These are phyloP conservation scores for Umbelopsis sp. DNA, from an alignment of 371 early-diverging fungal genomes.

Conservation along the genomic window DNA sequence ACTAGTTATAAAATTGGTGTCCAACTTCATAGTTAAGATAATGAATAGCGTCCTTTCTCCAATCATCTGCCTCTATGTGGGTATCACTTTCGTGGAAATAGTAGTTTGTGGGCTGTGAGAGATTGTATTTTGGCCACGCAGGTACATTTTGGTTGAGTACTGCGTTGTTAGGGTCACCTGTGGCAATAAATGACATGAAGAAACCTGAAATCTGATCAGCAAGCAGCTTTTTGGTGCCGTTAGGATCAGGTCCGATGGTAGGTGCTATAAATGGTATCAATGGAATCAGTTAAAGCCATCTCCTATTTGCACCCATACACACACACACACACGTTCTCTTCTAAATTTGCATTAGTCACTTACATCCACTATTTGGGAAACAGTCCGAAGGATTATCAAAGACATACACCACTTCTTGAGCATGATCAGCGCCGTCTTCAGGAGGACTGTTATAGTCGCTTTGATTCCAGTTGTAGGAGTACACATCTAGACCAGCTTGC, in stretches of 20 bases:
- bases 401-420: constrained; percentile 19
- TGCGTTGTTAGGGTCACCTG: constrained; percentile 12
- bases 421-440: neutral
- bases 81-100: constrained; percentile 12
- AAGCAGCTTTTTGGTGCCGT: constrained; percentile 4
- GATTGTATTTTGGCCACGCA: constrained; percentile 14
- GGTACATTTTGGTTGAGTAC: neutral
- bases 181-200: constrained; percentile 15
- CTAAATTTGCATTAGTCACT: neutral
- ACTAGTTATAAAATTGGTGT: constrained; percentile 17
- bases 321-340: too few relatives aligned
- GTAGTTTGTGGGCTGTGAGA: neutral
- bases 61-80: constrained; percentile 6
- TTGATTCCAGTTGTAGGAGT: constrained; percentile 20
- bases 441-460: constrained; percentile 12
- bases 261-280: neutral
- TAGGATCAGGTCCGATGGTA: constrained; percentile 18
- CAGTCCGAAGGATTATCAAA: constrained; percentile 14
- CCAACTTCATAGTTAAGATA: constrained; percentile 17
- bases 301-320: too few relatives aligned
- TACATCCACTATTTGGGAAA: constrained; percentile 8
- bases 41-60: constrained; percentile 18
- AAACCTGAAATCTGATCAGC: constrained; percentile 16
- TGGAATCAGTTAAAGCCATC: neutral
- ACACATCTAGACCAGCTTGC: constrained; percentile 12